These are phyloP conservation scores for Dictyostelium citrinum DNA, from an alignment of 78 protist species.

Conservation along the genomic window DNA sequence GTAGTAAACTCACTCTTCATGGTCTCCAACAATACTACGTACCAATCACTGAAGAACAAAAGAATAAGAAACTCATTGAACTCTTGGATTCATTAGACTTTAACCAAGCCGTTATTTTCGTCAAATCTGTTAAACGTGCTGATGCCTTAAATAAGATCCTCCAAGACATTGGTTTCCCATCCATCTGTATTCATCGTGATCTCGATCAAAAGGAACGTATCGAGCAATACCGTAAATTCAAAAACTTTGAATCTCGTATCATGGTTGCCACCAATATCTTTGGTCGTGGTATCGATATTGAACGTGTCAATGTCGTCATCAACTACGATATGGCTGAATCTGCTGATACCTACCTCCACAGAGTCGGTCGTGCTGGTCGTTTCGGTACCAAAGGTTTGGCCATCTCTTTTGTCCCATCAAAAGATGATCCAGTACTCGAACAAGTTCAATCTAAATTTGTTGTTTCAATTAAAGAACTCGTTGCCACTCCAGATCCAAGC, in stretches of 20 bases:
- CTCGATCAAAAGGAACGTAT: conserved; percentile 91
- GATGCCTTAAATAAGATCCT: conserved; percentile 88
- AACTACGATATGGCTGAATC: conserved; percentile 99
- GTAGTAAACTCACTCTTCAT: conserved; percentile 95
- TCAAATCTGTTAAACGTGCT: conserved; percentile 86
- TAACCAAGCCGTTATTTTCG: conserved; percentile 99
- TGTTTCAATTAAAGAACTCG: conserved; percentile 89
- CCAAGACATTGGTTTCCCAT: conserved; percentile 93
- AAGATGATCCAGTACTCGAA: conserved; percentile 87
- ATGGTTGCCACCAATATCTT: conserved; percentile 98
- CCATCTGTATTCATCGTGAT: conserved; percentile 91
- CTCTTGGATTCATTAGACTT: conserved; percentile 98
- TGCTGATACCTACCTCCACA: conserved; percentile 97
- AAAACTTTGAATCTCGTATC: conserved; percentile 95
- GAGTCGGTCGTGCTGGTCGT: conserved; percentile 99
- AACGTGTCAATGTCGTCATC: conserved; percentile 98
- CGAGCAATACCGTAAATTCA: conserved; percentile 91
- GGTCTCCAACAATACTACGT: conserved; percentile 98
- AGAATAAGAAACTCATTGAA: conserved; percentile 94
- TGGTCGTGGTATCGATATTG: conserved; percentile 99
- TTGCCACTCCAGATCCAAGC: conserved; percentile 86
- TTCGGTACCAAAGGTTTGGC: conserved; percentile 99
- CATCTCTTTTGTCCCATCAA: conserved; percentile 94
- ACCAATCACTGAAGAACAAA: conserved; percentile 91
- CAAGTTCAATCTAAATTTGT: conserved; percentile 97